phyloP scores from a whole-genome alignment of 2,329 filamentous ascomycete genomes.

The Boeremia lycopersici region DNA sequence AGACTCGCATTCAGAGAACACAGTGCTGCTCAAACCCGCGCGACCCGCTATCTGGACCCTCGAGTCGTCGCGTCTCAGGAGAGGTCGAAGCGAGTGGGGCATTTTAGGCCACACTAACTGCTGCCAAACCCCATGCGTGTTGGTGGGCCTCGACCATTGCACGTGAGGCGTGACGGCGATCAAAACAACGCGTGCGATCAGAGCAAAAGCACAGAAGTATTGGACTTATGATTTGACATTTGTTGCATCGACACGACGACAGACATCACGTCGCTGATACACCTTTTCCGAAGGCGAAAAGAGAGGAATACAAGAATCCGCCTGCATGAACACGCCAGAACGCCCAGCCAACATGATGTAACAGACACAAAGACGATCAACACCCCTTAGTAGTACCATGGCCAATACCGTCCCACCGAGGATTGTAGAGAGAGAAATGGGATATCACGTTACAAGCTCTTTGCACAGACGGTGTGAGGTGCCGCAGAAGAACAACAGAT shows the following conservation, averaged over 20 bases:
- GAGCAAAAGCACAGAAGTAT: neutral
- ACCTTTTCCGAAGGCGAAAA: slow-evolving; percentile 2
- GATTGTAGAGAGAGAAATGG: slow-evolving; percentile 32
- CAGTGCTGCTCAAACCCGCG: no score
- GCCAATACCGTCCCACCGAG: slow-evolving; percentile 15
- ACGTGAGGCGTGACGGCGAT: neutral
- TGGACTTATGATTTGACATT: slow-evolving; percentile 11
- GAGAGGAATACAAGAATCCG: slow-evolving; percentile 6
- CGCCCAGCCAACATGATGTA: slow-evolving; percentile 36
- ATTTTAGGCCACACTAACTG: neutral
- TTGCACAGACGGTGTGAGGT: slow-evolving; percentile 4
- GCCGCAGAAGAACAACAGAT: slow-evolving; percentile 9
- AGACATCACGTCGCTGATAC: slow-evolving; percentile 11
- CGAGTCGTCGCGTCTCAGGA: no score
- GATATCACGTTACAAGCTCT: slow-evolving; percentile 41
- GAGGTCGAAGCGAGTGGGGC: no score
- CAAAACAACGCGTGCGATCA: slow-evolving; percentile 11
- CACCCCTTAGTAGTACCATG: slow-evolving; percentile 22
- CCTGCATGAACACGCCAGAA: slow-evolving; percentile 22
- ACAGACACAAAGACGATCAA: slow-evolving; percentile 22
- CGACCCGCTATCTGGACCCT: no score
- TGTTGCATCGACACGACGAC: slow-evolving; percentile 13
- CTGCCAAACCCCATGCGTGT: neutral
- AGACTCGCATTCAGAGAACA: no score
- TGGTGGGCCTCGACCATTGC: neutral